Evolutionary conservation across 2,329 filamentous ascomycete species (phyloP), one percentile per base, ranked within the genome.

Genomic region (Erysiphe neolycopersici): DNA sequence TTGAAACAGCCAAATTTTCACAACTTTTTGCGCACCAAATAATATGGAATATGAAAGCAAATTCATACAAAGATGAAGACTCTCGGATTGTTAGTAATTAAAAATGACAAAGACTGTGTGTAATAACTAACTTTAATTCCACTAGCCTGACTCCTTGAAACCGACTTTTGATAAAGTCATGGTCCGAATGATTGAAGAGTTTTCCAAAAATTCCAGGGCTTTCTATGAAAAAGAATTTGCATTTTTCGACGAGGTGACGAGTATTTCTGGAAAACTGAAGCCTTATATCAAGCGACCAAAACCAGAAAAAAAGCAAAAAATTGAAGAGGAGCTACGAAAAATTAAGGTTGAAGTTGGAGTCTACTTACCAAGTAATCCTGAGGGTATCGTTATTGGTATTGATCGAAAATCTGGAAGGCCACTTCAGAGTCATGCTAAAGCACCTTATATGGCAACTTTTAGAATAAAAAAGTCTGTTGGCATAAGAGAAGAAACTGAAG

Each of bases 31-130:
- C 91, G 2, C 91, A 99, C 59, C 89, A 99, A 55, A 95, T 98
- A 51, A 98, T 99, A 56, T 99, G 91, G 89, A 99, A 98, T 58
- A 98, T 99, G 79, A 98, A 95, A 59, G 89, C 89, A 30, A 99
- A 98, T 59, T 81, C 85, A 1, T 98, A 81, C 67, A 98, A 94
- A 59, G 91, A 98, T 50, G 87, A 98, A 53, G 83, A 94, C 51
- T 85, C 79, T 13, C 73, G 79, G 53, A 71, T 92, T 49, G 76
- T 81, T 64, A 66, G 74, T 61, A 1, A 16, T 14, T 9, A 11
- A 42, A 29, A 42, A 14, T 3, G 2, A 18, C 11, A 29, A 18
- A 32, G 17, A 1, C 11, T 43, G 12, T 41, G 12, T 35, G 47
- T 17, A 17, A 19, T 45, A 49, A 16, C 48, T 46, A 46, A 49